These are phyloP conservation scores for Solanum verrucosum DNA, from an alignment of 257 asterid genomes.

Conservation along the genomic window DNA sequence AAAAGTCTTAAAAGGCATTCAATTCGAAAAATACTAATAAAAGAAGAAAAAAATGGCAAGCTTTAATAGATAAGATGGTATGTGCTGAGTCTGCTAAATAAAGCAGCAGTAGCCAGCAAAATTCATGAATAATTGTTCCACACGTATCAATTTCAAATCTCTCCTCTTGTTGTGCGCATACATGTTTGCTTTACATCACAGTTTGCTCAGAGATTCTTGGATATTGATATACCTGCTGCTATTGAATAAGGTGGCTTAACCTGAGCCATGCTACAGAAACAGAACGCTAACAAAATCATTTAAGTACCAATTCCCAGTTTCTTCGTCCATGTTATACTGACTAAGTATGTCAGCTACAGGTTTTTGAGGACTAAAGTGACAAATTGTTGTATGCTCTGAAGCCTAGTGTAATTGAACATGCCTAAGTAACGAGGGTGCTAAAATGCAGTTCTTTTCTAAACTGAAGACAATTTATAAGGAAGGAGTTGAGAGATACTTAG, in stretches of 20 bases:
- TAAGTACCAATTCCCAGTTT: not conserved
- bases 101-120: not conserved
- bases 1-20: not conserved
- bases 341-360: not conserved
- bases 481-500: not conserved
- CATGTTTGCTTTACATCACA: not conserved
- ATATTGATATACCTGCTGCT: not conserved
- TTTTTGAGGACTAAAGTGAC: not conserved
- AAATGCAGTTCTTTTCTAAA: not conserved
- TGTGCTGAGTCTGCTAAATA: not conserved
- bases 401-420: not conserved
- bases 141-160: not conserved
- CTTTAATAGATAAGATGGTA: not conserved
- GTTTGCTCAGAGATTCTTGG: not conserved
- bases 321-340: not conserved
- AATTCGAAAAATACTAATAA: not conserved
- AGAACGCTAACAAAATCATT: not conserved
- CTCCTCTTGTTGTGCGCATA: not conserved
- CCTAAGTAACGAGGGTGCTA: not conserved
- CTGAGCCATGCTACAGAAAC: not conserved
- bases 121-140: not conserved
- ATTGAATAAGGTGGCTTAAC: not conserved
- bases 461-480: not conserved
- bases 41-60: not conserved
- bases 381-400: not conserved